Base-by-base conservation (phyloP, 129 eudicot species). In the Escallonia herrerae region DNA sequence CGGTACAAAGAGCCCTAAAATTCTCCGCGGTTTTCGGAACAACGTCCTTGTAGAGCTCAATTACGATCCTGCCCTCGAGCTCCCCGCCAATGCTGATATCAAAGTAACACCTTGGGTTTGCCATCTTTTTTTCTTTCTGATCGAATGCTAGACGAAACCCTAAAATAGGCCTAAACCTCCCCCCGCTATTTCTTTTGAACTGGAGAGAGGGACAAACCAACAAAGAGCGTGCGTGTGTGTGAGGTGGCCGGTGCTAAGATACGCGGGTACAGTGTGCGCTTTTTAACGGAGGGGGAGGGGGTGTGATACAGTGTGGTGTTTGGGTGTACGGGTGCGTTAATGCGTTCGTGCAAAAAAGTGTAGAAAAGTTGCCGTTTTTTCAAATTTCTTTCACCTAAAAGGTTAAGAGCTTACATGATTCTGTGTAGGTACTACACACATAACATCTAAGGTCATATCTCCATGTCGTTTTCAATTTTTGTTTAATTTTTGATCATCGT, bases 1-100 rank as follows among this genome's bases (percentile, higher is more conserved):
- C 97, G 4, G 96, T 91, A 74, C 97, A 91, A 56, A 91, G 95
- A 49, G 95, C 95, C 87, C 97, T 91, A 65, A 91, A 91, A 78
- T 91, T 91, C 65, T 91, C 97, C 8, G 86, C 96, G 5, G 97
- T 91, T 79, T 73, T 87, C 0, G 98, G 98, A 13, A 91, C 98
- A 44, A 85, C 65, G 39, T 91, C 87, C 15, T 74, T 79, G 72
- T 77, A 91, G 2, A 91, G 61, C 70, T 91, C 98, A 12, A 91
- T 67, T 12, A 91, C 89, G 2, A 91, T 73, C 62, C 98, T 77
- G 50, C 98, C 98, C 70, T 85, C 96, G 47, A 87, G 58, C 65
- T 91, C 97, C 13, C 97, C 97, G 43, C 90, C 97, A 45, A 91
- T 85, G 75, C 94, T 84, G 8, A 91, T 79, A 70, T 91, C 98